phyloP scores from a whole-genome alignment of 495 filamentous ascomycete species.

The Sphaerosporella brunnea region DNA sequence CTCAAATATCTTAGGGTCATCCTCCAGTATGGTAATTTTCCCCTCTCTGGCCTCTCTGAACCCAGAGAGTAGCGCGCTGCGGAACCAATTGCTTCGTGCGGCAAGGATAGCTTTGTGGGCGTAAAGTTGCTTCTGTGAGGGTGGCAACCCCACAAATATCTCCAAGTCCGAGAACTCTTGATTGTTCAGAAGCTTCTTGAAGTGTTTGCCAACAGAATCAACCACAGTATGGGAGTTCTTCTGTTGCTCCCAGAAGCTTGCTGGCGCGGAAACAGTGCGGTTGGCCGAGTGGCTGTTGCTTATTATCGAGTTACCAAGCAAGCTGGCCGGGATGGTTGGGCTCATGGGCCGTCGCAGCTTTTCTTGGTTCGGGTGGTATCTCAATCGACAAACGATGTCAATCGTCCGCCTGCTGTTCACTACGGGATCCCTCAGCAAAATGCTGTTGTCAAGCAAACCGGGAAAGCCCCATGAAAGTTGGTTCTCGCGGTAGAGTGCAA shows the following conservation, averaged over 20 bases:
- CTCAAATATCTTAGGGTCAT: slow-evolving; percentile 26
- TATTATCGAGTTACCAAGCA: slow-evolving; percentile 23
- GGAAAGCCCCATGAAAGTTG: slow-evolving; percentile 26
- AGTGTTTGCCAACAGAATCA: slow-evolving; percentile 23
- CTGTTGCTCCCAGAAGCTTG: slow-evolving; percentile 25
- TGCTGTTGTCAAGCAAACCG: slow-evolving; percentile 26
- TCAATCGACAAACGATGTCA: slow-evolving; percentile 24
- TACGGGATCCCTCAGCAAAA: slow-evolving; percentile 24
- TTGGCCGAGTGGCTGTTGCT: slow-evolving; percentile 21
- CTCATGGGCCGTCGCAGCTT: slow-evolving; percentile 25
- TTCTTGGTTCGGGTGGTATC: slow-evolving; percentile 25
- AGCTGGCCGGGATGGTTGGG: slow-evolving; percentile 18
- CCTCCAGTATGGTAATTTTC: slow-evolving; percentile 20
- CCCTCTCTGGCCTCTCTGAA: slow-evolving; percentile 25
- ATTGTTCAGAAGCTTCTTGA: slow-evolving; percentile 24
- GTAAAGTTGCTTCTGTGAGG: slow-evolving; percentile 20
- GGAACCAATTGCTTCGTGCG: slow-evolving; percentile 25
- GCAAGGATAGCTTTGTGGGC: slow-evolving; percentile 27
- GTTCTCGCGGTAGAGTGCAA: slow-evolving; percentile 24
- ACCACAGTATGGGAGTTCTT: slow-evolving; percentile 19
- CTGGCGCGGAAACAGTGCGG: slow-evolving; percentile 21
- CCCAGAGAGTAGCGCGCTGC: slow-evolving; percentile 20
- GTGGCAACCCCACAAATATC: slow-evolving; percentile 22
- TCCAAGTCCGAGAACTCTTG: slow-evolving; percentile 24
- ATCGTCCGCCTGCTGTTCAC: slow-evolving; percentile 24